Evolutionary conservation across 2,329 filamentous ascomycete genomes (phyloP), one percentile per base, ranked within the genome.

Genomic region (Fonsecaea multimorphosa): DNA sequence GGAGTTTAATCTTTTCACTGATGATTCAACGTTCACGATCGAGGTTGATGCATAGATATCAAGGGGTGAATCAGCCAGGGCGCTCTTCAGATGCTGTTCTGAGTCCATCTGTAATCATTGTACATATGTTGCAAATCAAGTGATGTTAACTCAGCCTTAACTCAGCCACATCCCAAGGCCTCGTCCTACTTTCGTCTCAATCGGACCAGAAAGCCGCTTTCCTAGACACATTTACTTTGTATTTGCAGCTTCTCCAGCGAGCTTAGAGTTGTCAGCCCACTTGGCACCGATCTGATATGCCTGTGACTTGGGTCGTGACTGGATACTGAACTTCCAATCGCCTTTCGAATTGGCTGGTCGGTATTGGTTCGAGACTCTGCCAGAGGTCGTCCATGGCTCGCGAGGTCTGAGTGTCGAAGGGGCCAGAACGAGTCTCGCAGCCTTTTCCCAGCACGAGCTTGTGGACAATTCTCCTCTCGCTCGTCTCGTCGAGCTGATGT

Each of bases 101-200:
- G 22, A 49, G 14, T 24, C 5, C 44, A 14, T 14, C 27, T 49
- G 44, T 49, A 49, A 49, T 22, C 12, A 49, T 49, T 49, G 44
- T 24, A 27, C 44, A 49, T 24, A 49, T 49, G 22, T 27, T 24
- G 44, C 22, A 49, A 24, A 12, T 59, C 32, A 69, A 67, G 22
- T 49, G 19, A 49, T 49, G 22, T 24, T 14, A 24, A n/a, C n/a
- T n/a, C n/a, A n/a, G n/a, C n/a, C n/a, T n/a, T n/a, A n/a, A n/a
- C 8, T 7, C 8, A 46, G 40, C 40, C 2, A 22, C n/a, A n/a
- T 46, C n/a, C 40, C 40, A 16, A 49, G 14, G 44, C 9, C 3
- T 27, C 22, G 44, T 24, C 22, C 4, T n/a, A 11, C n/a, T n/a
- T 46, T 22, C 40, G n/a, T n/a, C n/a, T n/a, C n/a, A n/a, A n/a